Evolutionary conservation across 148 eudicot species (phyloP).

Genomic region (Euryodendron excelsum): DNA sequence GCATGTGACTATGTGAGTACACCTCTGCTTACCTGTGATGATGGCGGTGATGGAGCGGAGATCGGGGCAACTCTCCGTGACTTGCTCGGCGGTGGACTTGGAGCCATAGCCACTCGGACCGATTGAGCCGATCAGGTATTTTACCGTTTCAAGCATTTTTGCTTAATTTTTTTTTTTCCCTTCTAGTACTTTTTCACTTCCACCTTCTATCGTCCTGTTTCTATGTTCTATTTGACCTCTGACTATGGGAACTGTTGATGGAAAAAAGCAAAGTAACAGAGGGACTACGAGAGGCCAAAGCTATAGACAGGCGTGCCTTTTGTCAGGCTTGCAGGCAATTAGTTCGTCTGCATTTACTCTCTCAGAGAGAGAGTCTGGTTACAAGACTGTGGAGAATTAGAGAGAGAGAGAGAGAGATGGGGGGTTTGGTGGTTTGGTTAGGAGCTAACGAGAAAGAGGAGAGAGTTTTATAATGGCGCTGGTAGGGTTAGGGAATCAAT

Average conservation of each 20-base stretch:
- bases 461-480: slow-evolving; percentile 29
- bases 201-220: not conserved
- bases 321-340: slow-evolving; percentile 24
- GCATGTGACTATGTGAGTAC: not conserved
- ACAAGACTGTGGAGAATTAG: not conserved
- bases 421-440: slow-evolving; percentile 3
- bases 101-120: slow-evolving; percentile 89
- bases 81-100: slow-evolving; percentile 80
- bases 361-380: slow-evolving; percentile 16
- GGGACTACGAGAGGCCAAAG: not conserved
- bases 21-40: slow-evolving; percentile 64
- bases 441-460: slow-evolving; percentile 9
- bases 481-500: slow-evolving; percentile 15
- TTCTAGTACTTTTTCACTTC: not conserved
- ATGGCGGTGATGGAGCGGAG: slow-evolving; percentile 68
- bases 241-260: not conserved
- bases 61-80: slow-evolving; percentile 47
- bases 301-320: slow-evolving; percentile 4
- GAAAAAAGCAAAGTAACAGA: slow-evolving; percentile 15
- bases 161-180: too few species aligned
- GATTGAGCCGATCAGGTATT: slow-evolving; percentile 66
- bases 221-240: not conserved
- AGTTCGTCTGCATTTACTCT: not conserved
- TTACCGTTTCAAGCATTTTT: slow-evolving; percentile 62
- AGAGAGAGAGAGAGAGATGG: slow-evolving; percentile 10